phyloP scores from a whole-genome alignment of 1,284 basidiomycete species.

The Phaffia rhodozyma region DNA sequence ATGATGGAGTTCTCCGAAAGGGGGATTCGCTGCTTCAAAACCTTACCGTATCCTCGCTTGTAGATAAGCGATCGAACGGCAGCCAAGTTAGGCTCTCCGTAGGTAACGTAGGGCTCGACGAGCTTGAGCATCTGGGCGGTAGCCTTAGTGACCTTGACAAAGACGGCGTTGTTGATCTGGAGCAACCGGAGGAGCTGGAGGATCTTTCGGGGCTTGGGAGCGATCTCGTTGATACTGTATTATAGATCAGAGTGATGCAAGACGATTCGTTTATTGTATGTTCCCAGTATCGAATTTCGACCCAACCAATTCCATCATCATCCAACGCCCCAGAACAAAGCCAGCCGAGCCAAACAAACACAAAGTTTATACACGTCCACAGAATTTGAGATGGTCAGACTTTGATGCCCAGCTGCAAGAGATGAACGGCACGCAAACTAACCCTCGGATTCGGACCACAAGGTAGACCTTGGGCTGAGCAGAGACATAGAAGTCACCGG shows the following conservation, averaged over 20 bases:
- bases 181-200: conserved; percentile 94
- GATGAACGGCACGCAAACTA: conserved; percentile 32
- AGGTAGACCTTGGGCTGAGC: conserved; percentile 97
- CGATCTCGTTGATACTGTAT: conserved; percentile 94
- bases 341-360: not conserved
- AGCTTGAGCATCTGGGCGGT: conserved; percentile 56
- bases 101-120: conserved; percentile 93
- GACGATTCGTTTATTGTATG: too few relatives aligned
- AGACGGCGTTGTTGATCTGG: conserved; percentile 99
- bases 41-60: conserved; percentile 99
- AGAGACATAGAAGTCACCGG: conserved; percentile 94
- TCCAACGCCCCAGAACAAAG: not conserved
- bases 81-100: conserved; percentile 94
- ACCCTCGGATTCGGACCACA: conserved; percentile 92
- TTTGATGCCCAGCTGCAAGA: conserved; percentile 3
- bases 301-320: not conserved
- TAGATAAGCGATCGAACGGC: conserved; percentile 90
- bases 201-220: conserved; percentile 98
- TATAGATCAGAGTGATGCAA: not conserved
- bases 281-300: not conserved
- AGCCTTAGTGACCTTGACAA: conserved; percentile 92
- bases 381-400: not conserved
- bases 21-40: conserved; percentile 82
- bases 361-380: not conserved
- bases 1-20: conserved; percentile 89